Evolutionary conservation across 257 asterid genomes (phyloP).

Genomic region (Solanum bulbocastanum): DNA sequence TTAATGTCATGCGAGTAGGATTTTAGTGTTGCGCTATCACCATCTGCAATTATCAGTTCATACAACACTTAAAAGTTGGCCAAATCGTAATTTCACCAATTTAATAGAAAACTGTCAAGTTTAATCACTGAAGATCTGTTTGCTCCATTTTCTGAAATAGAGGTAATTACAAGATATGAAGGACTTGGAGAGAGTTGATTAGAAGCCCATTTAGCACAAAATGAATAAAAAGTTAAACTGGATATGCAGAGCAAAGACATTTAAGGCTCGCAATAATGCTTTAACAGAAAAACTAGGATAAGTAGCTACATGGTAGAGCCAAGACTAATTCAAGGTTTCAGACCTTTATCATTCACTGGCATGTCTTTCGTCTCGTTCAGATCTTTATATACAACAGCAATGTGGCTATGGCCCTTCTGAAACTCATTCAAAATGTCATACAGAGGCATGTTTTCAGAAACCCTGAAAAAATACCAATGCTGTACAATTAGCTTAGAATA

Average conservation of each 20-base stretch:
- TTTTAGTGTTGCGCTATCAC: conserved; percentile 25
- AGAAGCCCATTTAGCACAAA: not conserved
- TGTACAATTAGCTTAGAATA: not conserved
- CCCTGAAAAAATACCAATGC: conserved; percentile 38
- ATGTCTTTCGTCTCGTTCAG: conserved; percentile 52
- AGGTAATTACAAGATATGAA: not conserved
- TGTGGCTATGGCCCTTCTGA: conserved; percentile 98
- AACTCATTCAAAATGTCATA: conserved; percentile 94
- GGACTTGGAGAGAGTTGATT: not conserved
- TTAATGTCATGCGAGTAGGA: conserved; percentile 24
- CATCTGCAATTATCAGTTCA: conserved; percentile 22
- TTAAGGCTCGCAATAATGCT: not conserved
- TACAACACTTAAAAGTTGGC: not conserved
- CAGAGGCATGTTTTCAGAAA: conserved; percentile 87
- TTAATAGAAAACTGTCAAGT: not conserved
- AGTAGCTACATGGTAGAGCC: not conserved
- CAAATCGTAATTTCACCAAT: not conserved
- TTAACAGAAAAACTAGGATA: not conserved
- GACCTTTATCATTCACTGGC: conserved; percentile 42
- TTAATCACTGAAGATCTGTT: not conserved
- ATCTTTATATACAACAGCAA: conserved; percentile 81
- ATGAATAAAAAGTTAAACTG: not conserved
- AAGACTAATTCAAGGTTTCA: not conserved
- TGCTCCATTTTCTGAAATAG: not conserved
- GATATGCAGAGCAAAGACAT: not conserved